Conservation (phyloP, 768 basidiomycete genomes). For the Pleurotus tuoliensis region DNA sequence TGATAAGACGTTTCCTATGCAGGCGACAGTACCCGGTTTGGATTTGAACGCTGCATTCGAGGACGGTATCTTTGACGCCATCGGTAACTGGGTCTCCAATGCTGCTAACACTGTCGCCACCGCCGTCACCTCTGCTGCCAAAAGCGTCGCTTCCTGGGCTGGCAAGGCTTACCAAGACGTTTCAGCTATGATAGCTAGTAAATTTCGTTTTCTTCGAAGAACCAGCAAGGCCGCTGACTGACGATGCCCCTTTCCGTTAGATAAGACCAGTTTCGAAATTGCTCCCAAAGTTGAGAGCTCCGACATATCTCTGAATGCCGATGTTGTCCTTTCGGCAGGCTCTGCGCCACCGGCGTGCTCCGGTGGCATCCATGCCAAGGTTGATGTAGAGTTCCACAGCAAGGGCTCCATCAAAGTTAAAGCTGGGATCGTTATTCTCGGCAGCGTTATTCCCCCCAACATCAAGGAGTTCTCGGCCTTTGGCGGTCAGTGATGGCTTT, state of each 20-base stretch:
- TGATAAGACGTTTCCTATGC: too few relatives aligned
- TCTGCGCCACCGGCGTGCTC: background rate
- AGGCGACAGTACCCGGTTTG: background rate
- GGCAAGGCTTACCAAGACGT: slow-evolving; percentile 12
- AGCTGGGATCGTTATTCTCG: slow-evolving; percentile 20
- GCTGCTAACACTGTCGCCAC: background rate
- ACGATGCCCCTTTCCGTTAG: background rate
- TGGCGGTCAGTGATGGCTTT: slow-evolving; percentile 4
- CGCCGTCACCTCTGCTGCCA: background rate
- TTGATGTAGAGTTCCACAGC: background rate
- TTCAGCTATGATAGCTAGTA: slow-evolving; percentile 13
- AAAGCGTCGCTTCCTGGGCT: background rate
- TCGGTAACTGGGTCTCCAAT: slow-evolving; percentile 2
- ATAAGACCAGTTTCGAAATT: slow-evolving; percentile 9
- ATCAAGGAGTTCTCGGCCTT: slow-evolving; percentile 24
- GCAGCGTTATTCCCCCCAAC: slow-evolving; percentile 24
- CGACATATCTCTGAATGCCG: slow-evolving; percentile 11
- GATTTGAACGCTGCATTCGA: slow-evolving; percentile 3
- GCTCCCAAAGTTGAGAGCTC: background rate
- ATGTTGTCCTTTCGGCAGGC: slow-evolving; percentile 7
- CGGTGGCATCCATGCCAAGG: background rate
- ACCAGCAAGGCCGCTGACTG: too few relatives aligned
- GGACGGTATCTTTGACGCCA: background rate
- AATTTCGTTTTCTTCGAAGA: slow-evolving; percentile 6
- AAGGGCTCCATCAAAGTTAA: slow-evolving; percentile 18